These are phyloP conservation scores for Haberlea rhodopensis DNA, from an alignment of 257 asterid species.

Conservation along the genomic window DNA sequence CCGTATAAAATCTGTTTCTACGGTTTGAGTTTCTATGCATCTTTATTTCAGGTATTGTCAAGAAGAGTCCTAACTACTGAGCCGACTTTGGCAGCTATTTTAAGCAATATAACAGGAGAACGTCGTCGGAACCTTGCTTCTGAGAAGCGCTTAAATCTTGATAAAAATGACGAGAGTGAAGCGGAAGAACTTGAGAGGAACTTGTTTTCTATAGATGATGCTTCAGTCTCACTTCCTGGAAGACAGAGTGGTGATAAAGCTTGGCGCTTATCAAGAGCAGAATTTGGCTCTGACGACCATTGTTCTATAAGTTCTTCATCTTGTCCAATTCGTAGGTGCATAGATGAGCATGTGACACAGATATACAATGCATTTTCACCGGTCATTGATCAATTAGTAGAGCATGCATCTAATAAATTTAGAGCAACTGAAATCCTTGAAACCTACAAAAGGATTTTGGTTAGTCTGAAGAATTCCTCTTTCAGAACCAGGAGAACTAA, in stretches of 20 bases:
- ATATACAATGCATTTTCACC: conserved; percentile 68
- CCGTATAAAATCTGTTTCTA: conserved; percentile 10
- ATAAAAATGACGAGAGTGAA: conserved; percentile 72
- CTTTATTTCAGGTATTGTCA: conserved; percentile 59
- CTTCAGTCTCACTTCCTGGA: conserved; percentile 78
- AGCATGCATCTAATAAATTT: conserved; percentile 43
- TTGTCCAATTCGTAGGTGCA: conserved; percentile 77
- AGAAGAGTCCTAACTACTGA: conserved; percentile 67
- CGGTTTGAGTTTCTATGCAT: conserved; percentile 18
- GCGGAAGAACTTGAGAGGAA: conserved; percentile 60
- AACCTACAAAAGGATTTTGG: conserved; percentile 48
- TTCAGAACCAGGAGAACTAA: conserved; percentile 71
- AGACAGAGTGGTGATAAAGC: conserved; percentile 81
- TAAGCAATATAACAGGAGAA: conserved; percentile 56
- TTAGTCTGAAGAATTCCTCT: conserved; percentile 65
- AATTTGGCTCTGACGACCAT: conserved; percentile 64
- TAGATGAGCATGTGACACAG: conserved; percentile 80
- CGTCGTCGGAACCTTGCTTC: conserved; percentile 45
- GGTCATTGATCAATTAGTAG: conserved; percentile 48
- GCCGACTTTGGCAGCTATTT: conserved; percentile 47
- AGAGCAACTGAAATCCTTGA: conserved; percentile 50
- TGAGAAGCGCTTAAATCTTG: conserved; percentile 48
- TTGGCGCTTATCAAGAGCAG: conserved; percentile 88
- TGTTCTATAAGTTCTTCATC: conserved; percentile 65
- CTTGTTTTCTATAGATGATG: conserved; percentile 55